Evolutionary conservation across 2,329 filamentous ascomycete genomes (phyloP).

Genomic region (Orbilia quercus): DNA sequence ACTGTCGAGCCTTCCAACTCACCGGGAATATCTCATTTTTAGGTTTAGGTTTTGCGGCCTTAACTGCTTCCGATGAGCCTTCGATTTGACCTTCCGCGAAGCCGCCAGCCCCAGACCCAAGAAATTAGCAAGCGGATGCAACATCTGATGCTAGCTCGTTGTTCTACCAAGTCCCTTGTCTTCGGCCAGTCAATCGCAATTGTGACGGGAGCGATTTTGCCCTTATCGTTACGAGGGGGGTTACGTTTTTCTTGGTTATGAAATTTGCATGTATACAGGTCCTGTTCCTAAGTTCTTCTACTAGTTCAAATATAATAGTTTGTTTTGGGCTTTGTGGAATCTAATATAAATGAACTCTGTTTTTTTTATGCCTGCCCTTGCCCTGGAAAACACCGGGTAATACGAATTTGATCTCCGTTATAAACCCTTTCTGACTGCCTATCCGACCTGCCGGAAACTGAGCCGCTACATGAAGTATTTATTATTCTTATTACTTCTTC

Average conservation of each 20-base stretch:
- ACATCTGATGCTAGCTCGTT: neutral
- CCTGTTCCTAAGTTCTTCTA: constrained; percentile 14
- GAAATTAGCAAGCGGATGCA: too few species aligned
- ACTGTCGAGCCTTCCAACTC: constrained; percentile 2
- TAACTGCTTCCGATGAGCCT: constrained; percentile 59
- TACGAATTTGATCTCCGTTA: constrained; percentile 2
- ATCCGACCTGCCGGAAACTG: neutral
- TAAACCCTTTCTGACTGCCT: constrained; percentile 9
- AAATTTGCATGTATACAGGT: constrained; percentile 22
- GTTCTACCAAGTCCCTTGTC: constrained; percentile 7
- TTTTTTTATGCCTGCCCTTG: constrained; percentile 10
- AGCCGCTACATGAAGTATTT: neutral
- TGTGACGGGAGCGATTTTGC: constrained; percentile 11
- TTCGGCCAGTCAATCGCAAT: constrained; percentile 11
- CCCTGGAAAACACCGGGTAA: constrained; percentile 40
- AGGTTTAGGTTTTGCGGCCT: constrained; percentile 59
- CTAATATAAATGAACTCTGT: constrained; percentile 3
- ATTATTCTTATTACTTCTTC: too few species aligned
- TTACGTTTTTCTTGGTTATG: constrained; percentile 4
- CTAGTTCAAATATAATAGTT: constrained; percentile 5
- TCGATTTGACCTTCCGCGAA: constrained; percentile 3
- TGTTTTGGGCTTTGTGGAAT: constrained; percentile 7
- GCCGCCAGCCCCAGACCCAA: neutral
- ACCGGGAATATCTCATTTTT: constrained; percentile 8
- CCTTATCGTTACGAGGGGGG: neutral